Percentiles rank a stretch among this genome's conserved stretches.
phyloP scores from a whole-genome alignment of 306 rosid genomes.

The Boehmeria nivea region DNA sequence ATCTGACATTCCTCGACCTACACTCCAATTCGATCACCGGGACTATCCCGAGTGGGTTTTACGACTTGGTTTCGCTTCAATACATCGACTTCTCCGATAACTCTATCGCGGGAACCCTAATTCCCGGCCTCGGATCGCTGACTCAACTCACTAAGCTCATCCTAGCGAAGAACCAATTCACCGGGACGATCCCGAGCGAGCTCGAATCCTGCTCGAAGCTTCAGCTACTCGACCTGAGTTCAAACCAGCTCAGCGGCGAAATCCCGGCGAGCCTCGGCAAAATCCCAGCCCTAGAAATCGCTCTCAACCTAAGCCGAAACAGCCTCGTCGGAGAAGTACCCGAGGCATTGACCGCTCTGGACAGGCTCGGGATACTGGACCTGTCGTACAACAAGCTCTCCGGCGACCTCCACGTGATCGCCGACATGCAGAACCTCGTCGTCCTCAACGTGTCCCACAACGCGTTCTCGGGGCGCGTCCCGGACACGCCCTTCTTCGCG shows the following conservation, averaged over 20 bases:
- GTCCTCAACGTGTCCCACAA: constrained; percentile 77
- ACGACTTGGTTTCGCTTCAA: constrained; percentile 51
- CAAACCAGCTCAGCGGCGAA: constrained; percentile 49
- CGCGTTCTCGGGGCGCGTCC: constrained; percentile 68
- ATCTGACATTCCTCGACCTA: constrained; percentile 72
- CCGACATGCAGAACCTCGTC: constrained; percentile 68
- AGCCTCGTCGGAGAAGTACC: constrained; percentile 63
- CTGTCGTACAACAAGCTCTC: constrained; percentile 65
- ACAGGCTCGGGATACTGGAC: constrained; percentile 72
- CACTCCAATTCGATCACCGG: constrained; percentile 70
- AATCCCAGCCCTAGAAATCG: constrained; percentile 71
- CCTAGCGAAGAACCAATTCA: constrained; percentile 52
- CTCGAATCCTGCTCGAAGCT: constrained; percentile 56
- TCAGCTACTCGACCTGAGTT: constrained; percentile 65
- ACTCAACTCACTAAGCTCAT: constrained; percentile 58
- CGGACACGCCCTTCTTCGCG: constrained; percentile 75
- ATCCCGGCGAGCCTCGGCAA: constrained; percentile 58
- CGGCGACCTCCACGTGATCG: constrained; percentile 63
- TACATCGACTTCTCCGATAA: constrained; percentile 72
- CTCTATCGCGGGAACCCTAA: constrained; percentile 52
- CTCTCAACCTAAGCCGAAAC: constrained; percentile 77
- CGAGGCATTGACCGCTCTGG: constrained; percentile 45
- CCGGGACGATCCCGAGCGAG: constrained; percentile 58
- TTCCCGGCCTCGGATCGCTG: constrained; percentile 49
- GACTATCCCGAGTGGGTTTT: constrained; percentile 44